Conservation (phyloP, 2,329 filamentous ascomycete species). For the Helicocarpus griseus region DNA sequence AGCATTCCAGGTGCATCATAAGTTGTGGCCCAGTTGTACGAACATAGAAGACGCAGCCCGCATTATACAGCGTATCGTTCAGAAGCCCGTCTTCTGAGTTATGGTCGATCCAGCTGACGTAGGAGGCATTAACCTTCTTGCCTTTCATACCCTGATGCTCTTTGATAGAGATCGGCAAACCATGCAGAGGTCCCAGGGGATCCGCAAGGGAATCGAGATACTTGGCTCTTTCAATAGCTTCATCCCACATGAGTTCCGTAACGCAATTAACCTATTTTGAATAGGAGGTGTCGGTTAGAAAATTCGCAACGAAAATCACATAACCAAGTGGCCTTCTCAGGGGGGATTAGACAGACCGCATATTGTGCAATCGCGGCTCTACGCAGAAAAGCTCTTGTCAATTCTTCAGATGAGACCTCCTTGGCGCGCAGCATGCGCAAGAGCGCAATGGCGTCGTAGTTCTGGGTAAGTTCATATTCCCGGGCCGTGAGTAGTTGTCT, state of each 20-base stretch:
- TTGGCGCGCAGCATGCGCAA: conserved; percentile 35
- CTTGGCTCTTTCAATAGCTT: conserved; percentile 39
- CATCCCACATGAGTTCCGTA: conserved; percentile 43
- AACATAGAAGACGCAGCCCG: conserved; percentile 56
- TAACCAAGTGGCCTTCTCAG: too few relatives aligned
- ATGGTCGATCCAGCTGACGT: conserved; percentile 8
- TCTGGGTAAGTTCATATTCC: conserved; percentile 44
- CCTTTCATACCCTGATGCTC: conserved; percentile 40
- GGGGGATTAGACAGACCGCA: conserved; percentile 29
- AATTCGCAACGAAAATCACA: background rate
- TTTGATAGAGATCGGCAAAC: conserved; percentile 47
- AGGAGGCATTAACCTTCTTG: conserved; percentile 47
- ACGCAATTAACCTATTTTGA: conserved; percentile 45
- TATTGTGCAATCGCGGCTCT: conserved; percentile 46
- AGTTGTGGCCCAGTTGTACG: conserved; percentile 61
- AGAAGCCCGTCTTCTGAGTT: conserved; percentile 34
- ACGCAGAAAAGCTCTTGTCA: conserved; percentile 46
- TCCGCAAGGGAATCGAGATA: conserved; percentile 37
- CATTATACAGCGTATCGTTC: conserved; percentile 46
- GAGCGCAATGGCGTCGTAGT: conserved; percentile 33
- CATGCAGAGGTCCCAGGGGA: conserved; percentile 50
- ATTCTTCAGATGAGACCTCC: conserved; percentile 33
- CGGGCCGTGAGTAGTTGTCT: conserved; percentile 35
- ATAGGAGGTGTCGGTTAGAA: background rate
- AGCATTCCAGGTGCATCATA: conserved; percentile 45